These are phyloP conservation scores for Jaapia argillacea DNA, from an alignment of 768 basidiomycete species.

Conservation along the genomic window DNA sequence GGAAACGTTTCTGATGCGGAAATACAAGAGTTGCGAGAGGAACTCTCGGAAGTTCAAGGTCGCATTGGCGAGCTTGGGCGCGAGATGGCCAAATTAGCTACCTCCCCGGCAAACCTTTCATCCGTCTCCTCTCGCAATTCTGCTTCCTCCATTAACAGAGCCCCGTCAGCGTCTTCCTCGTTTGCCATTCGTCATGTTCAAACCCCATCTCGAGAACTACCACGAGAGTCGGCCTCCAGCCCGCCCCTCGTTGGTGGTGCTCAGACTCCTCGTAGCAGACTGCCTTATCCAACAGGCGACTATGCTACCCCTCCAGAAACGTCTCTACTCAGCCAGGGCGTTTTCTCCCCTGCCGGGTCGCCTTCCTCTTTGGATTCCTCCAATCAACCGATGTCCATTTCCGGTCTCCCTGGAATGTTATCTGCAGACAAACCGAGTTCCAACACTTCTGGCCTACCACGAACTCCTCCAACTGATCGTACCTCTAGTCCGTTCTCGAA, in stretches of 20 bases:
- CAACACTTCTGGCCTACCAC: slow-evolving; percentile 3
- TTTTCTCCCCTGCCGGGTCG: slow-evolving; percentile 44
- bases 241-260: slow-evolving; percentile 41
- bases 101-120: slow-evolving; percentile 40
- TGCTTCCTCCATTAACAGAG: slow-evolving; percentile 30
- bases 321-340: slow-evolving; percentile 20
- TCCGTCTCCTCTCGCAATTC: slow-evolving; percentile 39
- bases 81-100: slow-evolving; percentile 69
- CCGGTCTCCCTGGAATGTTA: slow-evolving; percentile 30
- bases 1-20: slow-evolving; percentile 19
- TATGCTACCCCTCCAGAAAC: slow-evolving; percentile 59
- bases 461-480: slow-evolving; percentile 5
- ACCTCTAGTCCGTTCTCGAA: not conserved
- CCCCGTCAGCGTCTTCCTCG: slow-evolving; percentile 39
- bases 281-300: slow-evolving; percentile 80
- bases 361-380: slow-evolving; percentile 26
- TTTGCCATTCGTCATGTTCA: slow-evolving; percentile 28
- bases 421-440: slow-evolving; percentile 5
- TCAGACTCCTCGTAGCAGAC: slow-evolving; percentile 36
- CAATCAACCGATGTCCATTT: slow-evolving; percentile 36
- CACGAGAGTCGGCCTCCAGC: slow-evolving; percentile 48
- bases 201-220: slow-evolving; percentile 29
- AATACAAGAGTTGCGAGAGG: slow-evolving; percentile 50
- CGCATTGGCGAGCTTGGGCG: slow-evolving; percentile 67
- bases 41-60: slow-evolving; percentile 63